These are phyloP conservation scores for Stylonectria norvegica DNA, from an alignment of 2,329 filamentous ascomycete species.

Conservation along the genomic window DNA sequence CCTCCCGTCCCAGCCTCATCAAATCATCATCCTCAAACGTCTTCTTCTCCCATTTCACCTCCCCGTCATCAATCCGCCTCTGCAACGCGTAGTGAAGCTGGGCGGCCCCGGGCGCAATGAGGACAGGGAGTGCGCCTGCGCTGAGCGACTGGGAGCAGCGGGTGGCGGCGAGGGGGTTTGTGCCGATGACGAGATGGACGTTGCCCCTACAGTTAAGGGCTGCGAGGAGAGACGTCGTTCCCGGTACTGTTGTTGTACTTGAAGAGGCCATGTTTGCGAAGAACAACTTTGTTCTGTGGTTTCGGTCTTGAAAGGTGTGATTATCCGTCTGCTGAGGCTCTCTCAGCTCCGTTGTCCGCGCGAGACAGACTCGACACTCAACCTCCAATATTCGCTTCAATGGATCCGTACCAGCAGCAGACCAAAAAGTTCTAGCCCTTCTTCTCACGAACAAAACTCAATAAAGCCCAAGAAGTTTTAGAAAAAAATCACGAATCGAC, in stretches of 20 bases:
- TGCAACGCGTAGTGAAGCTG: slow-evolving; percentile 57
- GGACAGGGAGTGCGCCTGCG: slow-evolving; percentile 75
- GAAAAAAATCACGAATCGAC: too few relatives aligned
- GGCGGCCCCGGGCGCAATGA: slow-evolving; percentile 67
- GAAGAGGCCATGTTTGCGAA: not conserved
- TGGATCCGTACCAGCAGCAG: too few relatives aligned
- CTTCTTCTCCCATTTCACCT: slow-evolving; percentile 63
- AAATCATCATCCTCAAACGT: slow-evolving; percentile 70
- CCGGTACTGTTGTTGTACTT: slow-evolving; percentile 14
- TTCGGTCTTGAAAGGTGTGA: too few relatives aligned
- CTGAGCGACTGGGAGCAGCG: slow-evolving; percentile 76
- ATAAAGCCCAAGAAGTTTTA: too few relatives aligned
- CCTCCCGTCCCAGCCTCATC: slow-evolving; percentile 71
- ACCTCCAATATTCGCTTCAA: too few relatives aligned
- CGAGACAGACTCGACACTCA: too few relatives aligned
- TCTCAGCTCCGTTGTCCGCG: too few relatives aligned
- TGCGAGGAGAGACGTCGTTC: slow-evolving; percentile 58
- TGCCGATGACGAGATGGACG: slow-evolving; percentile 81
- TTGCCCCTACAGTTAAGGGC: slow-evolving; percentile 67
- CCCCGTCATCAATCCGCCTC: slow-evolving; percentile 62
- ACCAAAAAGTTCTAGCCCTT: too few relatives aligned
- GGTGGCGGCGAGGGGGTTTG: slow-evolving; percentile 80
- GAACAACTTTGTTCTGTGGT: too few relatives aligned
- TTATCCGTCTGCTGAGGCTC: too few relatives aligned
- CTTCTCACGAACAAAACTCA: too few relatives aligned